Evolutionary conservation across 2,329 filamentous ascomycete genomes (phyloP), one percentile per base, ranked within the genome.

Genomic region (Calonectria montana): DNA sequence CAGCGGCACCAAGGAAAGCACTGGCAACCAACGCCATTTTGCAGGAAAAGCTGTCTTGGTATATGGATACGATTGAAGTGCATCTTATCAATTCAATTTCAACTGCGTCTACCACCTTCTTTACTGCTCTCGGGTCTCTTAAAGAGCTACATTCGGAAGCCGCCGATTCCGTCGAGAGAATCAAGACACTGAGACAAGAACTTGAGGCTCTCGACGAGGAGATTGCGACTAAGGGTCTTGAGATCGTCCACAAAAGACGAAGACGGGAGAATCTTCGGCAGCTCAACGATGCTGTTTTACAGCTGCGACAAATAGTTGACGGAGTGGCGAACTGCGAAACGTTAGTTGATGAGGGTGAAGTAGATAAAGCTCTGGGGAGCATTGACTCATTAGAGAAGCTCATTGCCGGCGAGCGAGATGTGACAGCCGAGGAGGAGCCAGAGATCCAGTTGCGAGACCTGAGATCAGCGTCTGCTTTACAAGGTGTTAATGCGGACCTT

Each of bases 41-140:
- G 41, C 97, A 99, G 82, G 97, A 99, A 83, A 99, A 99, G 83
- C 87, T 99, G 15, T 98, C 97, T 0, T 99, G 97, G 97, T 99
- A 99, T 82, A 98, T 99, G 95, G 97, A 99, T 82, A 99, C 97
- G 0, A 95, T 99, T 25, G 97, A 99, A 82, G 95, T 99, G 67
- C 97, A 99, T 81, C 87, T 99, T 9, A 98, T 99, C 77, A 95
- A 94, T 37, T 98, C 96, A 0, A 99, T 99, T 74, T 98, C 96
- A 2, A 95, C 94, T 0, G 97, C 97, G 1, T 98, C 97, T 0
- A 95, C 95, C 0, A 98, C 96, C 0, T 99, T 99, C 83, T 99
- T 99, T 80, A 96, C 95, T 0, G 97, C 97, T 0, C 87, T 99
- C 1, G 96, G 97, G 0, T 97, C 96, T 0, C 86, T 99, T 39